Evolutionary conservation across 179 eudicot species (phyloP), one percentile per base, ranked within the genome.

Genomic region (Spinacia oleracea): DNA sequence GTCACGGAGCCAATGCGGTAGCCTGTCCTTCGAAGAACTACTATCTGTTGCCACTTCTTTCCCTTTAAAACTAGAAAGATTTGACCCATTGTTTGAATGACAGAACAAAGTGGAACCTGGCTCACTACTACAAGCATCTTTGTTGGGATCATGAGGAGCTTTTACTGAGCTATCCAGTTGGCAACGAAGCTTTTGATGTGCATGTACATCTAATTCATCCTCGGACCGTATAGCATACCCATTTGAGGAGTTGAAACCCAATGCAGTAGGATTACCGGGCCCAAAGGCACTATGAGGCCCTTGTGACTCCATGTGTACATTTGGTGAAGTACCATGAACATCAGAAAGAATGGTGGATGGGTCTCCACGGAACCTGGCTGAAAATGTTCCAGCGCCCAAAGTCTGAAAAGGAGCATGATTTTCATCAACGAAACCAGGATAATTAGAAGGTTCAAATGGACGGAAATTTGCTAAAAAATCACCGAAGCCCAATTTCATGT

Each of bases 1-100:
- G 86, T 92, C 94, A 58, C 96, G 88, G 74, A 96, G 99, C 99
- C 99, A 96, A 87, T 96, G 99, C 32, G 99, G 99, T 63, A 96
- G 89, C 76, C 86, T 89, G 55, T 83, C 88, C 71, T 89, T 89
- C 6, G 83, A 65, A 65, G 89, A 84, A 79, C 81, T 84, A 78
- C 83, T 74, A 73, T 80, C 92, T 8, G 80, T 66, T 55, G 79
- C 86, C 70, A 64, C 82, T 67, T 85, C 90, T 76, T 93, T 89
- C 11, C 88, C 91, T 69, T 86, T 87, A 4, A 55, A 80, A n/a
- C 82, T 51, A 16, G 81, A 67, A 50, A 79, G 56, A 46, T 43
- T 80, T 11, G 67, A 64, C 34, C 73, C 83, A 16, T 71, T 59
- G 70, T 74, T 79, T 58, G 65, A 66, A 82, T 72, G 66, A 48